Conservation (phyloP, 116 monocot genomes). For the Posidonia oceanica region DNA sequence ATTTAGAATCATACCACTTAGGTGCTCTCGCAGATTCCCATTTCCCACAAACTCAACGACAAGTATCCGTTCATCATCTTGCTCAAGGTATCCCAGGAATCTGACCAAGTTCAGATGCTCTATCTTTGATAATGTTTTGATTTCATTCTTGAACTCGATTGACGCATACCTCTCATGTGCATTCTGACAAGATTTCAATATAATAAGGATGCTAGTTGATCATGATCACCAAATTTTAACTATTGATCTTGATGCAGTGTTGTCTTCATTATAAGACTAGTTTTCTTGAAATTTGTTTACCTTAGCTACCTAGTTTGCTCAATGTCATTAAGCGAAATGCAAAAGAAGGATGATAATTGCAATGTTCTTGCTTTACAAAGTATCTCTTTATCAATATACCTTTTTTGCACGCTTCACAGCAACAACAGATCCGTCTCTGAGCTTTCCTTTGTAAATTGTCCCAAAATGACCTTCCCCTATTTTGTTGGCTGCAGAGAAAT, state of each 20-base stretch:
- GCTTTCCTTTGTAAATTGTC: slow-evolving; percentile 47
- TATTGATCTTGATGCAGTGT: too few relatives aligned
- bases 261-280: too few relatives aligned
- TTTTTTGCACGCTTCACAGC: slow-evolving; percentile 70
- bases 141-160: slow-evolving; percentile 71
- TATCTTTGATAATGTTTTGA: slow-evolving; percentile 62
- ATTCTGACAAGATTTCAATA: slow-evolving; percentile 2
- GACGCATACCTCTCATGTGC: slow-evolving; percentile 3
- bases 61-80: slow-evolving; percentile 65
- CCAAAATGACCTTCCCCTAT: slow-evolving; percentile 74
- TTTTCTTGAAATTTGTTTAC: not conserved
- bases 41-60: slow-evolving; percentile 79
- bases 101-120: slow-evolving; percentile 83
- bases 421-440: slow-evolving; percentile 52
- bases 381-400: slow-evolving; percentile 21
- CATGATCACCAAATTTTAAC: too few relatives aligned
- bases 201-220: not conserved
- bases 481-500: slow-evolving; percentile 37
- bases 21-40: slow-evolving; percentile 84
- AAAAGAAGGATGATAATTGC: too few relatives aligned
- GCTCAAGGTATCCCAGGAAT: slow-evolving; percentile 59
- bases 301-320: not conserved
- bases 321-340: not conserved
- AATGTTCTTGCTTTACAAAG: not conserved
- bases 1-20: slow-evolving; percentile 49